Percentiles rank a stretch among this genome's conserved stretches.
These are phyloP conservation scores for Colletotrichum acutatum DNA, from an alignment of 2,329 filamentous ascomycete species.

Conservation along the genomic window DNA sequence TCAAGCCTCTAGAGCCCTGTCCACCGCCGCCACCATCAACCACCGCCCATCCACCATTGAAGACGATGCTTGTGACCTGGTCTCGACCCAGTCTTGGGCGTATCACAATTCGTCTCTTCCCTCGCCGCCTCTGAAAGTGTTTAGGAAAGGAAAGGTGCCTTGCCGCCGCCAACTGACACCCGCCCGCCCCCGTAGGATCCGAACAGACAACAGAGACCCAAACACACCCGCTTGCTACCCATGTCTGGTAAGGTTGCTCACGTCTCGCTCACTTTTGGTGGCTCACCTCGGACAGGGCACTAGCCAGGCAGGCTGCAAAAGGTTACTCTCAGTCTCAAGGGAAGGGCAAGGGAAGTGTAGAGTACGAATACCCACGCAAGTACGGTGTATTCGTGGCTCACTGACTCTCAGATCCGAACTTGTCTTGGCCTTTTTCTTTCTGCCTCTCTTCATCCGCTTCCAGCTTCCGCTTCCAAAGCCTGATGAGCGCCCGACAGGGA, in stretches of 20 bases:
- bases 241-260: slow-evolving; percentile 13
- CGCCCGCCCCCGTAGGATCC: slow-evolving; percentile 19
- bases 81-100: slow-evolving; percentile 8
- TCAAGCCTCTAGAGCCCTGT: background rate
- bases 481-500: slow-evolving; percentile 7
- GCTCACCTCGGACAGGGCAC: background rate
- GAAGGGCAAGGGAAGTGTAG: background rate
- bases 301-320: background rate
- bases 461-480: slow-evolving; percentile 3
- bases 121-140: background rate
- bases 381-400: background rate
- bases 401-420: background rate
- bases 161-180: slow-evolving; percentile 23
- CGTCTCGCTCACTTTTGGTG: background rate
- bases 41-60: background rate
- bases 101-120: slow-evolving; percentile 16
- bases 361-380: background rate
- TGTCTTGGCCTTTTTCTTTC: background rate
- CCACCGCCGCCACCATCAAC: background rate
- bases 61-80: slow-evolving; percentile 27
- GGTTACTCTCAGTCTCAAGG: background rate
- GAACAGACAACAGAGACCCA: slow-evolving; percentile 10
- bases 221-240: slow-evolving; percentile 18
- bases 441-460: slow-evolving; percentile 7
- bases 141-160: slow-evolving; percentile 8